Base-by-base conservation (phyloP, 768 basidiomycete species). In the Naganishia kalamii region DNA sequence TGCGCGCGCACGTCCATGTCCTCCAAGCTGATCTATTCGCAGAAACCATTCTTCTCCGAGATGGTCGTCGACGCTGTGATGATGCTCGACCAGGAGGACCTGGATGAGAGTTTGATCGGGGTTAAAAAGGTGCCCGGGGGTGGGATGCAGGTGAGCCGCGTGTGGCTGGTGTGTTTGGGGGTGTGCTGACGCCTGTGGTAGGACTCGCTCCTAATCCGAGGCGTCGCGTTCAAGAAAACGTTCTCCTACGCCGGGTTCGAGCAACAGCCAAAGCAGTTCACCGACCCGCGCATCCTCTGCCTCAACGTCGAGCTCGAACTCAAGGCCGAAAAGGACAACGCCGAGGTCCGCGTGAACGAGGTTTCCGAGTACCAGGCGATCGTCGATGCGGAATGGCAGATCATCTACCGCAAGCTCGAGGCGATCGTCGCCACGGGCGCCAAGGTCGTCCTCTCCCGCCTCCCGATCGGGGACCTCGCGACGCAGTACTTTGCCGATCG, bases 1-100 rank as follows among this genome's bases (percentile, higher is more conserved):
- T 96, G 92, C 79, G 96, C 96, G 29, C 88, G 92, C 29, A 99
- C 96, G 3, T 94, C 96, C n/a, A 97, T 98, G 94, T 98, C 96
- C 17, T 98, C 94, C 67, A 99, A 98, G 79, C 85, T 98, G 67
- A 97, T 99, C 72, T 94, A 97, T 77, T 92, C 91, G 15, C 91
- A 97, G 80, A 98, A 96, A 74, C 96, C 94, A 0, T 98, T 98
- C 81, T 99, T 99, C 82, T 90, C 93, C 12, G 86, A 88, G 69
- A 98, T 99, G 93, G 96, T 96, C 54, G 96, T 99, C 50, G 92
- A 98, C 73, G 93, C 96, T 40, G 92, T 99, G 52, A 85, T 87
- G 69, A 91, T 86, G 62, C 82, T 98, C 35, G 93, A 98, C 79
- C 92, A 90, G 74, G 85, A 88, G 47, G 92, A 96, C 71, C 84